These are phyloP conservation scores for Luvunga scandens DNA, from an alignment of 345 rosid species.

Conservation along the genomic window DNA sequence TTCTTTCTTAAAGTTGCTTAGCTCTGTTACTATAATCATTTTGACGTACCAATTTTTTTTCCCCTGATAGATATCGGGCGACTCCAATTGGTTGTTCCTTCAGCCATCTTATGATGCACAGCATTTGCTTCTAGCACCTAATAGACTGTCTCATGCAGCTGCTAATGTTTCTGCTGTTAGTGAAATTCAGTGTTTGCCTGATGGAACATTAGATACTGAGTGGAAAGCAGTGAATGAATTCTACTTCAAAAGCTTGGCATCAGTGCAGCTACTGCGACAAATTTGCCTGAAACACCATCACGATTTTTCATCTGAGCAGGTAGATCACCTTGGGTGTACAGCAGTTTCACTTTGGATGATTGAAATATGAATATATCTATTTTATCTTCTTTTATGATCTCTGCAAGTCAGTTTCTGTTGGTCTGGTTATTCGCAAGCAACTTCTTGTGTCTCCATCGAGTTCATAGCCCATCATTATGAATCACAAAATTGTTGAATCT, in stretches of 20 bases:
- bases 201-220: constrained; percentile 33
- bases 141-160: constrained; percentile 31
- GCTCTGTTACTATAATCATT: constrained; percentile 3
- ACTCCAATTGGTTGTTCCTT: constrained; percentile 54
- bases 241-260: constrained; percentile 80
- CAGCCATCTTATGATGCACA: constrained; percentile 64
- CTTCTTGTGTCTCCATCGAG: background rate
- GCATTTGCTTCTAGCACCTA: constrained; percentile 51
- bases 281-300: constrained; percentile 59
- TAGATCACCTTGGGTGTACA: constrained; percentile 23
- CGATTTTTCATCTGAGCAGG: constrained; percentile 83
- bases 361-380: background rate
- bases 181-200: constrained; percentile 24
- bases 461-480: background rate
- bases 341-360: background rate
- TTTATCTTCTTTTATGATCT: background rate
- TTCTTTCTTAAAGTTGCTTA: constrained; percentile 7
- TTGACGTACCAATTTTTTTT: background rate
- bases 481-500: background rate
- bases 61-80: constrained; percentile 47
- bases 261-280: constrained; percentile 64
- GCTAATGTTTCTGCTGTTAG: constrained; percentile 24
- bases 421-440: background rate
- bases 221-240: constrained; percentile 69
- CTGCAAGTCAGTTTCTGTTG: background rate